Conservation (phyloP, 2,329 filamentous ascomycete species). For the Fusarium caatingaense region DNA sequence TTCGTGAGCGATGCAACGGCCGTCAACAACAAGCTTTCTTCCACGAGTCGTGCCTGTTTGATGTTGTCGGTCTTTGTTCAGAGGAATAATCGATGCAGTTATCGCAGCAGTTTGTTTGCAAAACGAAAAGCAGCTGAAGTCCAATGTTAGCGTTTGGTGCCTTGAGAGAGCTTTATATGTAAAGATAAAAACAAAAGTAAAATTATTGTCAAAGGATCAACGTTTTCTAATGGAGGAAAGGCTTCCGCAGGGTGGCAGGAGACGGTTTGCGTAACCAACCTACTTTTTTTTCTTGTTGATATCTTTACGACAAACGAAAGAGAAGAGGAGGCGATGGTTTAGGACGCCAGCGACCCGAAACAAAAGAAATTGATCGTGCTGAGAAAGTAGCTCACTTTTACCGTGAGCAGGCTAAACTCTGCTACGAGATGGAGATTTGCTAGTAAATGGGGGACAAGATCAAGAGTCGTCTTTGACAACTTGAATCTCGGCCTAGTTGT, state of each 20-base stretch:
- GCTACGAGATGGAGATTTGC: slow-evolving; percentile 38
- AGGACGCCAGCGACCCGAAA: slow-evolving; percentile 69
- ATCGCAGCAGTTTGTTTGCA: slow-evolving; percentile 30
- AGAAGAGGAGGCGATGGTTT: slow-evolving; percentile 51
- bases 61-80: slow-evolving; percentile 30
- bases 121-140: slow-evolving; percentile 24
- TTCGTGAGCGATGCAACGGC: slow-evolving; percentile 13
- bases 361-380: slow-evolving; percentile 56
- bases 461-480: slow-evolving; percentile 50
- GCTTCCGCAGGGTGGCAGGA: slow-evolving; percentile 8
- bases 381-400: slow-evolving; percentile 59
- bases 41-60: slow-evolving; percentile 22
- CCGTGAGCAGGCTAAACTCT: slow-evolving; percentile 54
- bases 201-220: not conserved
- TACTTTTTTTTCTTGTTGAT: slow-evolving; percentile 43
- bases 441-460: slow-evolving; percentile 40
- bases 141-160: slow-evolving; percentile 23
- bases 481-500: slow-evolving; percentile 48
- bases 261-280: slow-evolving; percentile 28
- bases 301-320: slow-evolving; percentile 45
- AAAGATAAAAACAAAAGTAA: not conserved
- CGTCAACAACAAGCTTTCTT: slow-evolving; percentile 37
- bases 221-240: not conserved
- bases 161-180: not conserved
- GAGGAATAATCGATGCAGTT: slow-evolving; percentile 2